These are phyloP conservation scores for Cryptococcus neoformans DNA, from an alignment of 1,284 basidiomycete species.

Conservation along the genomic window DNA sequence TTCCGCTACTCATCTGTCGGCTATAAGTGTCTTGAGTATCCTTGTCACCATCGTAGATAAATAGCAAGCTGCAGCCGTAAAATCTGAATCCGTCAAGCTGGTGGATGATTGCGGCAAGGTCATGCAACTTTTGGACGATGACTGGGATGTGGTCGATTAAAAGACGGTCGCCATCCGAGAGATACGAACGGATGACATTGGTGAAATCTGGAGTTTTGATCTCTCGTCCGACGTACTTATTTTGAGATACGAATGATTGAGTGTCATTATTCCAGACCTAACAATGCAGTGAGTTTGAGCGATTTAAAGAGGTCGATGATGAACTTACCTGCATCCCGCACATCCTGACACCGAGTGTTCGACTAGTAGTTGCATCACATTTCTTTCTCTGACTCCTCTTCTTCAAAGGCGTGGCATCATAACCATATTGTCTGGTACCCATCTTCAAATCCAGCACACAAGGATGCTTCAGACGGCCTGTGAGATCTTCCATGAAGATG, in stretches of 20 bases:
- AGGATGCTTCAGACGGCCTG: conserved; percentile 86
- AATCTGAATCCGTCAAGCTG: conserved; percentile 90
- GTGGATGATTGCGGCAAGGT: conserved; percentile 86
- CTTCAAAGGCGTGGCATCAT: conserved; percentile 88
- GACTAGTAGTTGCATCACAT: conserved; percentile 92
- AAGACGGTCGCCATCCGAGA: conserved; percentile 77
- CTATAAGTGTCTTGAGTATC: conserved; percentile 66
- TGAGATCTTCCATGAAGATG: conserved; percentile 98
- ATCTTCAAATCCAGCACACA: conserved; percentile 99
- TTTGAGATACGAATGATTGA: conserved; percentile 83
- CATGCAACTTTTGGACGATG: conserved; percentile 87
- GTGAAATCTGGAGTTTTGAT: conserved; percentile 83
- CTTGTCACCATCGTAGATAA: conserved; percentile 96
- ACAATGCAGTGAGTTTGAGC: not conserved
- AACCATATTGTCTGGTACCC: conserved; percentile 97
- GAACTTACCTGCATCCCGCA: conserved; percentile 95
- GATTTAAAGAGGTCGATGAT: not conserved
- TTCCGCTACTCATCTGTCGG: conserved; percentile 9
- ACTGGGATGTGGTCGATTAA: conserved; percentile 89
- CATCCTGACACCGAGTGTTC: conserved; percentile 84
- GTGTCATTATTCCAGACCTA: conserved; percentile 87
- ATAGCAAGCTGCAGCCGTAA: conserved; percentile 93
- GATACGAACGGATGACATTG: conserved; percentile 73
- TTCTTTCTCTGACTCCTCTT: conserved; percentile 98
- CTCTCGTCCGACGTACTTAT: conserved; percentile 95